A percentile compares a stretch with the other conserved stretches of the same genome.
phyloP scores from a whole-genome alignment of 2,329 filamentous ascomycete species.

The Fusarium heterosporum region DNA sequence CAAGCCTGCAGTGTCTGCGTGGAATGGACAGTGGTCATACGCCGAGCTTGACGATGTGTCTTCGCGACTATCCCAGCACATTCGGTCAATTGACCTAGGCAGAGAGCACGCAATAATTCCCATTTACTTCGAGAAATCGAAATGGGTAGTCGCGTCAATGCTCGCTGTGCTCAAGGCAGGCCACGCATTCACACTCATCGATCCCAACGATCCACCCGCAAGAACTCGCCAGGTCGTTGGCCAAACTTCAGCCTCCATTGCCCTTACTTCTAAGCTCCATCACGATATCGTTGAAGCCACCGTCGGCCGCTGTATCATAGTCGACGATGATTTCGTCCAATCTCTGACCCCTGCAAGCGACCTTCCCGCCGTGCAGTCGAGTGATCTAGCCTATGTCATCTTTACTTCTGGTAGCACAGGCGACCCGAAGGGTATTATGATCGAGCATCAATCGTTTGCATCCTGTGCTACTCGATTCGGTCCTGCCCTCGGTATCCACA shows the following conservation, averaged over 20 bases:
- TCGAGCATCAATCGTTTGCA: slow-evolving; percentile 6
- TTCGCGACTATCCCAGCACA: not conserved
- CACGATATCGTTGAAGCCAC: not conserved
- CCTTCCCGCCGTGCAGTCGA: not conserved
- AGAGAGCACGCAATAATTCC: slow-evolving; percentile 4
- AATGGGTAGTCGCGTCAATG: slow-evolving; percentile 21
- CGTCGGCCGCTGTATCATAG: not conserved
- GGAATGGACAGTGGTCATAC: slow-evolving; percentile 14
- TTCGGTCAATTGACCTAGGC: not conserved
- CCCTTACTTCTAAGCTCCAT: slow-evolving; percentile 3
- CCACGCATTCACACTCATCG: slow-evolving; percentile 5
- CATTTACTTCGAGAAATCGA: slow-evolving; percentile 23
- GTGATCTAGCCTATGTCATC: slow-evolving; percentile 19
- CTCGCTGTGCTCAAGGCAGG: slow-evolving; percentile 19
- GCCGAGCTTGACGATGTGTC: slow-evolving; percentile 2
- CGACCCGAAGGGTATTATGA: slow-evolving; percentile 33
- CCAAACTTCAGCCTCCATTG: slow-evolving; percentile 3
- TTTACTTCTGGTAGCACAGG: slow-evolving; percentile 44
- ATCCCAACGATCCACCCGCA: not conserved
- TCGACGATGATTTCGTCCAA: not conserved
- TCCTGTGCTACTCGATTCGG: slow-evolving; percentile 1
- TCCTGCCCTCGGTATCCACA: not conserved
- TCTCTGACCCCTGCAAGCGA: not conserved
- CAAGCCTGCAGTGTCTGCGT: not conserved
- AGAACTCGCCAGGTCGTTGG: not conserved